Conservation (phyloP, 1,284 basidiomycete genomes). For the Pseudozyma thailandica region DNA sequence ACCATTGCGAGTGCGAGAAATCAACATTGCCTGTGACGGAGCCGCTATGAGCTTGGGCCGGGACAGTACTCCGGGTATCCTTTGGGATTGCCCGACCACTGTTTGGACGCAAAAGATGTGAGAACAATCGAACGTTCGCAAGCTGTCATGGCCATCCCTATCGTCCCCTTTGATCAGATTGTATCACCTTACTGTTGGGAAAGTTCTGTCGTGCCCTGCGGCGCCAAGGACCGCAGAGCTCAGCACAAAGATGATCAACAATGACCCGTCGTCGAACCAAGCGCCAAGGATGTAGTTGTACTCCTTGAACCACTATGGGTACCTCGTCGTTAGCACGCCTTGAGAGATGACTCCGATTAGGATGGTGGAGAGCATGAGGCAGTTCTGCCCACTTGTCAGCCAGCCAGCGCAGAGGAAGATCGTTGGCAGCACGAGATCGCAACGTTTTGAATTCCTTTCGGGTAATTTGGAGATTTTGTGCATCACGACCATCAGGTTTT, state of each 20-base stretch:
- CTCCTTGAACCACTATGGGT: constrained; percentile 74
- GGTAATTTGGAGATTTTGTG: too few species aligned
- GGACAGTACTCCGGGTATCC: constrained; percentile 31
- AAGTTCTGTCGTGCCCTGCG: constrained; percentile 72
- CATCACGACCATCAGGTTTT: too few species aligned
- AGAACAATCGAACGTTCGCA: too few species aligned
- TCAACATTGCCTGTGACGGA: too few species aligned
- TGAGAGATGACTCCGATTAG: constrained; percentile 74
- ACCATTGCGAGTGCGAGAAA: too few species aligned
- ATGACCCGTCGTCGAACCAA: constrained; percentile 77
- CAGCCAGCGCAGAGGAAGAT: constrained; percentile 27
- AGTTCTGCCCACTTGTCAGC: constrained; percentile 73
- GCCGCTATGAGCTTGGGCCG: too few species aligned
- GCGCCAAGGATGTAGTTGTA: constrained; percentile 78
- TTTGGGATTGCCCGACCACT: constrained; percentile 36
- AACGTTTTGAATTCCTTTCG: constrained; percentile 14
- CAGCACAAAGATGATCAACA: constrained; percentile 76
- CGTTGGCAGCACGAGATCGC: constrained; percentile 21
- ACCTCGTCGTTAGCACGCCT: constrained; percentile 73
- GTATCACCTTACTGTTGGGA: too few species aligned
- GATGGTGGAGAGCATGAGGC: constrained; percentile 72
- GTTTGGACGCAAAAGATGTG: too few species aligned
- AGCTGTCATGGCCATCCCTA: too few species aligned
- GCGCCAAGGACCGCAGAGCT: constrained; percentile 78
- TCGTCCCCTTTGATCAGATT: too few species aligned